Conservation (phyloP, 2,329 filamentous ascomycete genomes). For the Trichoderma sp. region DNA sequence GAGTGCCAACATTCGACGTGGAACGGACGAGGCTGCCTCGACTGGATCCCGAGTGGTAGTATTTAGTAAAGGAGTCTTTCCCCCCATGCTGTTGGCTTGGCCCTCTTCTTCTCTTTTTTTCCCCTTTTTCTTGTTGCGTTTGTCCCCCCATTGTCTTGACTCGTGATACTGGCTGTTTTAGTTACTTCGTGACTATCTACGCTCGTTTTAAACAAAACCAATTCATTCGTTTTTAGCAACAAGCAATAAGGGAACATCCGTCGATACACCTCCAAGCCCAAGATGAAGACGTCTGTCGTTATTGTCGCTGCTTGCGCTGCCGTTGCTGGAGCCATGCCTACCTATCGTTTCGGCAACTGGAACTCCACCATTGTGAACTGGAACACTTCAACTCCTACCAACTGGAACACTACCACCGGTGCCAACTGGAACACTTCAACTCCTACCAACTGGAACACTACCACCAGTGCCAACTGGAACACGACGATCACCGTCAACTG, state of each 20-base stretch:
- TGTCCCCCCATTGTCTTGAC: neutral
- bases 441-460: neutral
- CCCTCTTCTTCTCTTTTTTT: neutral
- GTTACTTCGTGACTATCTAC: neutral
- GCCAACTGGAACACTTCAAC: neutral
- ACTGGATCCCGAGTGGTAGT: neutral
- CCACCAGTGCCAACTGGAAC: neutral
- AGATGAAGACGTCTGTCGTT: constrained; percentile 15
- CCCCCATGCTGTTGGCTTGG: neutral
- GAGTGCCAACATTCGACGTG: neutral
- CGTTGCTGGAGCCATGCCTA: neutral
- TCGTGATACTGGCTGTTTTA: constrained; percentile 2
- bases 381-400: neutral
- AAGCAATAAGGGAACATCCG: neutral
- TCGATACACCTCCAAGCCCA: neutral
- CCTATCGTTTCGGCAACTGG: neutral
- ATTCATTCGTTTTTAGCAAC: neutral
- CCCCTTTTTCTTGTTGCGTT: neutral
- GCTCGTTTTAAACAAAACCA: neutral
- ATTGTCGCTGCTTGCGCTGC: constrained; percentile 12
- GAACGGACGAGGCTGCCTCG: constrained; percentile 5
- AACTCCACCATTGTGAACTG: neutral
- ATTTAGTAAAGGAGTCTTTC: constrained; percentile 11
- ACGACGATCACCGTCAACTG: neutral
- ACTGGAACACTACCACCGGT: neutral